Base-by-base conservation (phyloP, 768 basidiomycete species). In the Phlegmacium glaucopus region DNA sequence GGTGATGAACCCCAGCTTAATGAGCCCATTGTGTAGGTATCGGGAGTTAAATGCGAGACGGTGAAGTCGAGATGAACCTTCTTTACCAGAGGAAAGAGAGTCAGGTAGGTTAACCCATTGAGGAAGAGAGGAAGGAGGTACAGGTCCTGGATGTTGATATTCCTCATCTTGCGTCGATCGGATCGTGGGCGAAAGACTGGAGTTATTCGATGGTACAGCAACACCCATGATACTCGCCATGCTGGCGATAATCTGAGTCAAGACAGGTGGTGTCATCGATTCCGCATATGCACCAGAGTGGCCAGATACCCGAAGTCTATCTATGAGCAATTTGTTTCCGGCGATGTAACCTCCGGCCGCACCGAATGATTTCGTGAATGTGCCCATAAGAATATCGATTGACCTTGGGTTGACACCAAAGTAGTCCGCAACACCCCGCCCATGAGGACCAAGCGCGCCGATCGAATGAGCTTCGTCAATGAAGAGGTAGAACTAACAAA, bases 211-310 rank as follows among this genome's bases (percentile, higher is more conserved):
- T 72, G 2, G 52, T 2, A 67, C n/a, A 9, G 77, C 62, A 49
- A 92, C 67, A 25, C 95, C 95, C 94, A 97, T 97, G 70, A 99
- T 97, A 55, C 90, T 92, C 0, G 86, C 90, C 90, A 95, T 96
- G 51, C 88, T 88, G 2, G 95, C 82, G 42, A 94, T 70, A 57
- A 98, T 75, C 66, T 99, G 96, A 13, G 88, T 89, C 26, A 96
- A 75, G 40, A 99, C 91, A 0, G 93, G 80, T 0, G 95, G 95
- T 0, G 90, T 69, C 79, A 95, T 94, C 1, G 90, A 70, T 68
- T 99, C 95, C 4, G 91, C 88, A 60, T 98, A 97, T 16, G 82
- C 64, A 27, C 87, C 85, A 0, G 90, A 81, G 63, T 95, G 85
- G 1, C 89, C 89, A 39, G 81, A 78, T 17, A 93, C 59, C 11